Evolutionary conservation across 345 rosid genomes (phyloP), one percentile per base, ranked within the genome.

Genomic region (Stellera chamaejasme): DNA sequence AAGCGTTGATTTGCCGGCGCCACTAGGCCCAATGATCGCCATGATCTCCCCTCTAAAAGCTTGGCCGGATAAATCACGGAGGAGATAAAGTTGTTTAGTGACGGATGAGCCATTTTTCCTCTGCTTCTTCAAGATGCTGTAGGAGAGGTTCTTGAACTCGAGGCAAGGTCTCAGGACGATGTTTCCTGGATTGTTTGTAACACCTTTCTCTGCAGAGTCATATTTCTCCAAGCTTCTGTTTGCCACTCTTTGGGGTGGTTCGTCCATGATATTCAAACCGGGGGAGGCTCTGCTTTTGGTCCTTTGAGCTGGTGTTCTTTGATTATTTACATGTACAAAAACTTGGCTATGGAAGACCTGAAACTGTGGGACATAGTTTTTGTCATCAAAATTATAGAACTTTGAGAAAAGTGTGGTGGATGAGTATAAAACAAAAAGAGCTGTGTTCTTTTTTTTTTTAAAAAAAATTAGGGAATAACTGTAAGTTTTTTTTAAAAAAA

Each of bases 21-120:
- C 89, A 58, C 96, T 87, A 56, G 93, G 93, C n/a, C 96, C 96
- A 64, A 87, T 75, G 69, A 90, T 71, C 19, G 93, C 96, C 83
- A 84, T 42, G 19, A 87, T 74, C 61, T 90, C 90, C 11, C 97
- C 85, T n/a, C 84, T 74, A 6, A 56, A 27, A 14, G 90, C 85
- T 68, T 81, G 85, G 12, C 94, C 96, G 2, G 94, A 81, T 60
- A 87, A 77, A 42, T 82, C 91, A 50, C 84, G 61, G 10, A 88
- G 85, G 51, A 88, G 81, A 68, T 73, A 65, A 10, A 69, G 87
- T 59, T 84, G 81, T 63, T 73, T 84, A 45, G 54, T 73, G 61
- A 79, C 64, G 71, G 75, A 76, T 10, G 15, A 72, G 0, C 83
- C 82, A 16, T 77, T 84, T 60, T 76, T 79, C 75, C 75, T 79